Evolutionary conservation across 345 rosid species (phyloP), one percentile per base, ranked within the genome.

Genomic region (Laguncularia racemosa): DNA sequence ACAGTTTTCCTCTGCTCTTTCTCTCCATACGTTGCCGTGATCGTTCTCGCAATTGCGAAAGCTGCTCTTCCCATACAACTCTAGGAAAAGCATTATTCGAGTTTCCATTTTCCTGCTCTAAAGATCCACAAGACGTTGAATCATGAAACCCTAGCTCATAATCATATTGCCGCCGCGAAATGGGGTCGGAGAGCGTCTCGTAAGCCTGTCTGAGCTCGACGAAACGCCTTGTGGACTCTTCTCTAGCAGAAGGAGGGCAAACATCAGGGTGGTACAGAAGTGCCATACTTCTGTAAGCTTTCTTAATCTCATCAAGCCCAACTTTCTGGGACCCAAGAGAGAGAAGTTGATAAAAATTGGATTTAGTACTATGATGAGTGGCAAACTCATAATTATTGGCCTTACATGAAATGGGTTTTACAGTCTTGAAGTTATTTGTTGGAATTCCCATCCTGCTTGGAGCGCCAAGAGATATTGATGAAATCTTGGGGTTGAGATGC

Each of bases 111-210:
- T 10, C 61, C 18, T 6, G 18, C 44, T 6, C 13, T 16, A 48
- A 46, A 16, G 28, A 45, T 23, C 20, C 12, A 12, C 20, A 46
- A 21, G 20, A 15, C 4, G 18, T 26, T 14, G 26, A 43, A 16
- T 26, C 26, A 12, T 16, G 11, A 15, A 67, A 33, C 8, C 67
- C 57, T 44, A 73, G 48, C 33, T 23, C 16, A 40, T 9, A 44
- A 46, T 69, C 67, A 43, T 65, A 58, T 45, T 46, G 38, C 16
- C 48, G 45, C n/a, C 65, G 63, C 12, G 55, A 62, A 49, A 23
- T 55, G 11, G 73, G 73, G 48, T 73, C 66, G 2, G 74, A 73
- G 20, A 69, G 59, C 12, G 71, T 65, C 62, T 52, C 48, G 50
- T 69, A 73, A 17, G 74, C 78, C 55, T 38, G n/a, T 12, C 59